Evolutionary conservation across 495 filamentous ascomycete species (phyloP).

Genomic region (Cryomyces minteri): DNA sequence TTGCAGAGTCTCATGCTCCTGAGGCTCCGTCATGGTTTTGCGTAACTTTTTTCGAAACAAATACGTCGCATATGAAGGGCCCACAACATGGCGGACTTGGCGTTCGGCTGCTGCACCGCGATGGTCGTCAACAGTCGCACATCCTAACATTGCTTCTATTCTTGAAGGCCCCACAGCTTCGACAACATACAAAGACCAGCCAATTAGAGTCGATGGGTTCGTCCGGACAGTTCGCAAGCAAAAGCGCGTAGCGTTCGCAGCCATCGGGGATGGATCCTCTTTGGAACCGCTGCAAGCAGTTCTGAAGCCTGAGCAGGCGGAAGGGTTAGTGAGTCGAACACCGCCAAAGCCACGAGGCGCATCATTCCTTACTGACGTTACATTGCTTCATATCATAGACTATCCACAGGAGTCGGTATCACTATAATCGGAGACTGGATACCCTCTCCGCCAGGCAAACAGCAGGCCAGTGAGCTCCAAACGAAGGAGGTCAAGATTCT

Average conservation of each 20-base stretch:
- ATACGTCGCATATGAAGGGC: neutral
- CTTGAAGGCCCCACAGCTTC: neutral
- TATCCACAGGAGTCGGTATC: slow-evolving; percentile 66
- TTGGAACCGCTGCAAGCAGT: slow-evolving; percentile 65
- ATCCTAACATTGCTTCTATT: neutral
- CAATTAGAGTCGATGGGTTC: slow-evolving; percentile 52
- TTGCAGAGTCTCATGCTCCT: neutral
- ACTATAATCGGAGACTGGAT: slow-evolving; percentile 65
- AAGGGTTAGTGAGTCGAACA: slow-evolving; percentile 39
- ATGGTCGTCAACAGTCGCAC: neutral
- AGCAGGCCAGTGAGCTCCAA: slow-evolving; percentile 67
- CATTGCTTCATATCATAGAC: slow-evolving; percentile 25
- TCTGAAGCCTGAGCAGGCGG: slow-evolving; percentile 51
- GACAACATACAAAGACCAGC: slow-evolving; percentile 1
- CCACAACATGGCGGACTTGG: neutral
- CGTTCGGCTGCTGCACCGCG: neutral
- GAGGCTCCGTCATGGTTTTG: neutral
- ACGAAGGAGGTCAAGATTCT: slow-evolving; percentile 47
- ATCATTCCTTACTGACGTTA: neutral
- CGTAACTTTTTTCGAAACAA: too few species aligned
- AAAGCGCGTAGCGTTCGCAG: slow-evolving; percentile 65
- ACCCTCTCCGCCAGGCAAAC: slow-evolving; percentile 43
- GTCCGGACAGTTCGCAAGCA: slow-evolving; percentile 74
- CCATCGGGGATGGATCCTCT: slow-evolving; percentile 77
- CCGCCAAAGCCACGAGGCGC: too few species aligned